Evolutionary conservation across 2,329 filamentous ascomycete species (phyloP), one percentile per base, ranked within the genome.

Genomic region (Trichoderma afroharzianum): DNA sequence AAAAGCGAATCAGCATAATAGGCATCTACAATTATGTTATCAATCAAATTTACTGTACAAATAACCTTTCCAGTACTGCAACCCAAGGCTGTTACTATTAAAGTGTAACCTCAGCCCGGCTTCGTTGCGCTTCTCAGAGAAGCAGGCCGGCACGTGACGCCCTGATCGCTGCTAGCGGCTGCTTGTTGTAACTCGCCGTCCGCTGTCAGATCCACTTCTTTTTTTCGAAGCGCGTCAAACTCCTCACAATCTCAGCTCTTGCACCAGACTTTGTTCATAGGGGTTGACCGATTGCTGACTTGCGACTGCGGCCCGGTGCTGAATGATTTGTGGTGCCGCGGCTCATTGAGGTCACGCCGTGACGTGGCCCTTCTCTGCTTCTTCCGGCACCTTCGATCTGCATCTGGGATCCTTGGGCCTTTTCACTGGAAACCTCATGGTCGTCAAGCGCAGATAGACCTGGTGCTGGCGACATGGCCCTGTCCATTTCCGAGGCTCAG

Each of bases 401-500:
- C 59, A 21, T 18, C n/a, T 21, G 15, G 18, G 7, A 53, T 33
- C 33, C 26, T 55, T 28, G 32, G 57, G 21, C 59, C 21, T 33
- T 68, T 28, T 67, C 30, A 15, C 30, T 21, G 11, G 24, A 61
- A 63, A 28, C 68, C 62, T n/a, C 68, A 72, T 72, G 71, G 55
- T 58, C 57, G 33, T 55, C 63, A 57, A 68, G 32, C 68, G 43
- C 57, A 58, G 24, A 58, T 71, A 72, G 68, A 72, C 69, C 72
- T 71, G 71, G 72, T 68, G 75, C 59, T 55, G 73, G 74, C 75
- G 75, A 76, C 72, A 83, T 83, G 81, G 79, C 81, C 66, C 75
- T 76, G 72, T 80, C 81, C 71, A 81, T 83, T 67, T 79, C 81
- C 36, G 81, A 88, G 74, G 85, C 86, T 76, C 87, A 88, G 80